phyloP scores from a whole-genome alignment of 169 alveolate species.

The Plasmodium vinckei region DNA sequence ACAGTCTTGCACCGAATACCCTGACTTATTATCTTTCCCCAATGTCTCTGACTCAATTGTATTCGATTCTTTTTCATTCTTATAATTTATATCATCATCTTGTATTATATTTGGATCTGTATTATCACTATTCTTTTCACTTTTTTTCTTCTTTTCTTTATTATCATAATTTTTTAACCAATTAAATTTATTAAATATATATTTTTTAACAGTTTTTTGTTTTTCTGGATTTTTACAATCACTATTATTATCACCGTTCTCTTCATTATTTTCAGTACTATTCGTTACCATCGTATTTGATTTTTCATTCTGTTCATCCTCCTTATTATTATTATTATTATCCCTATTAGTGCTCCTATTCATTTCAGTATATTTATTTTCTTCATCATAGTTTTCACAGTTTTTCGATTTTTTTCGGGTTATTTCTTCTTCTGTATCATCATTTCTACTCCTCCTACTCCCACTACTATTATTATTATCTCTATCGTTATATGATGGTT shows the following conservation, averaged over 20 bases:
- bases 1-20: too few species aligned
- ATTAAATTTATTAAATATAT: conserved; percentile 30
- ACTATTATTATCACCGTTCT: background rate
- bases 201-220: conserved; percentile 40
- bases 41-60: too few species aligned
- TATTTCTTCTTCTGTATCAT: conserved; percentile 41
- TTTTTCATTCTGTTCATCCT: background rate
- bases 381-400: conserved; percentile 1
- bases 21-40: too few species aligned
- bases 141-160: conserved; percentile 22
- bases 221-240: conserved; percentile 1
- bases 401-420: conserved; percentile 31
- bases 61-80: too few species aligned
- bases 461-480: conserved; percentile 31
- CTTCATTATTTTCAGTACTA: background rate
- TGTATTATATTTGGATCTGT: too few species aligned
- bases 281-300: background rate
- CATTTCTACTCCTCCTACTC: background rate
- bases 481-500: conserved; percentile 16
- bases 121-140: too few species aligned
- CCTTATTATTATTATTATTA: conserved; percentile 14
- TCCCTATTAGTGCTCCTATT: background rate
- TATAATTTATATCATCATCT: too few species aligned
- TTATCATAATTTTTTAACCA: conserved; percentile 60
- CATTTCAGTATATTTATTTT: background rate